Percentiles rank a stretch among this genome's conserved stretches.
Conservation (phyloP, 2,329 filamentous ascomycete genomes). For the Penicillium sclerotiorum region DNA sequence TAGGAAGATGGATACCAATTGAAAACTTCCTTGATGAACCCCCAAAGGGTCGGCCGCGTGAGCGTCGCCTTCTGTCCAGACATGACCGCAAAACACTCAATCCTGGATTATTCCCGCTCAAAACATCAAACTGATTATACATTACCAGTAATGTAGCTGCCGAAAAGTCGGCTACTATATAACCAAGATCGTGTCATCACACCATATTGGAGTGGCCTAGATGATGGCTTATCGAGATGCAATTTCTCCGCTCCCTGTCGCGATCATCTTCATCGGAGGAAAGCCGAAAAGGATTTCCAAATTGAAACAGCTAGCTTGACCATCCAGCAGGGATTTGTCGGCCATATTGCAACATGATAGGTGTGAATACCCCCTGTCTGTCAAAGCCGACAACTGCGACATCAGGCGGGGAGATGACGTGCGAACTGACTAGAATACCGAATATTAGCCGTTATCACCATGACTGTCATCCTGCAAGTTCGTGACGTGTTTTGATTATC, state of each 20-base stretch:
- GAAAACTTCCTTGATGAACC: constrained; percentile 33
- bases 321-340: neutral
- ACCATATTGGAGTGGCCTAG: neutral
- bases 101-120: neutral
- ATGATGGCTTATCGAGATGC: neutral
- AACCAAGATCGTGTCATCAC: neutral
- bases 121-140: neutral
- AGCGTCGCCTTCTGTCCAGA: constrained; percentile 12
- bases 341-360: neutral
- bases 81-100: constrained; percentile 12
- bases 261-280: constrained; percentile 14
- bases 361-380: neutral
- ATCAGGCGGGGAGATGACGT: constrained; percentile 27
- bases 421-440: constrained; percentile 12
- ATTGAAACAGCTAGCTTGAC: neutral
- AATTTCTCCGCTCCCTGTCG: constrained; percentile 23
- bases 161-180: constrained; percentile 2
- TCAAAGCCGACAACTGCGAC: constrained; percentile 8
- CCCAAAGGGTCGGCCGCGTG: constrained; percentile 14
- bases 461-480: neutral
- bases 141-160: neutral
- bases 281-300: neutral
- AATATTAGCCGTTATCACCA: constrained; percentile 6
- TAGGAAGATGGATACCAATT: constrained; percentile 38
- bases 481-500: constrained; percentile 29